phyloP scores from a whole-genome alignment of 1,139 yeast genomes.

The Meyerozyma smithsonii region DNA sequence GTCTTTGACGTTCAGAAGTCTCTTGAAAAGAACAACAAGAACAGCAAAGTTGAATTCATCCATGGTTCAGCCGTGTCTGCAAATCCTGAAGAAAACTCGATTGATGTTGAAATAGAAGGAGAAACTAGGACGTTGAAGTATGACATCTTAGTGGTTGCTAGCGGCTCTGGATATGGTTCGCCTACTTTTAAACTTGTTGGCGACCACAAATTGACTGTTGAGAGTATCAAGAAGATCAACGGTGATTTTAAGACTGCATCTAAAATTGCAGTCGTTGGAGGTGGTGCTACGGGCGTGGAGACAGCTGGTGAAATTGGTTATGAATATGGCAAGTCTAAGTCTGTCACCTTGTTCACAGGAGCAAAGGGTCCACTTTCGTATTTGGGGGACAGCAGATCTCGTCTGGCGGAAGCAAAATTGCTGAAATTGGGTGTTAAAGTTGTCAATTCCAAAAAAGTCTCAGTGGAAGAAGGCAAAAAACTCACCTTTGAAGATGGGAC shows the following conservation, averaged over 20 bases:
- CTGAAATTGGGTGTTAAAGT: constrained; percentile 21
- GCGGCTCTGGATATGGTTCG: constrained; percentile 23
- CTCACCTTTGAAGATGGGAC: constrained; percentile 15
- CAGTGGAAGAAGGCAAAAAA: constrained; percentile 3
- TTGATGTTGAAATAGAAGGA: constrained; percentile 10
- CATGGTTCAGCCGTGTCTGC: constrained; percentile 13
- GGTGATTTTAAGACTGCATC: constrained; percentile 16
- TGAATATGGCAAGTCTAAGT: constrained; percentile 13
- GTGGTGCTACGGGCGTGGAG: constrained; percentile 41
- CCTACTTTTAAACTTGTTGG: constrained; percentile 24
- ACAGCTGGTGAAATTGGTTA: constrained; percentile 31
- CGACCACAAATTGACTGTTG: constrained; percentile 11
- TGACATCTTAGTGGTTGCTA: constrained; percentile 30
- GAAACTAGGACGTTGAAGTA: constrained; percentile 11
- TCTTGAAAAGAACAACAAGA: constrained; percentile 12
- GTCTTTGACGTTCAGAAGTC: constrained; percentile 17
- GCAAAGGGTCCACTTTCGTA: constrained; percentile 19
- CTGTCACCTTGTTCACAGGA: constrained; percentile 27
- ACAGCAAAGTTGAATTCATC: constrained; percentile 14
- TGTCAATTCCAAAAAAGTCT: constrained; percentile 17
- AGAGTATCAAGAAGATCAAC: constrained; percentile 14
- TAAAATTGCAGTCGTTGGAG: constrained; percentile 32
- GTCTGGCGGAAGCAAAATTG: constrained; percentile 18
- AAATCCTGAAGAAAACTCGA: constrained; percentile 12
- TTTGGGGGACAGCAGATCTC: constrained; percentile 12